Conservation (phyloP, 768 basidiomycete species). For the Phlegmacium glaucopus region DNA sequence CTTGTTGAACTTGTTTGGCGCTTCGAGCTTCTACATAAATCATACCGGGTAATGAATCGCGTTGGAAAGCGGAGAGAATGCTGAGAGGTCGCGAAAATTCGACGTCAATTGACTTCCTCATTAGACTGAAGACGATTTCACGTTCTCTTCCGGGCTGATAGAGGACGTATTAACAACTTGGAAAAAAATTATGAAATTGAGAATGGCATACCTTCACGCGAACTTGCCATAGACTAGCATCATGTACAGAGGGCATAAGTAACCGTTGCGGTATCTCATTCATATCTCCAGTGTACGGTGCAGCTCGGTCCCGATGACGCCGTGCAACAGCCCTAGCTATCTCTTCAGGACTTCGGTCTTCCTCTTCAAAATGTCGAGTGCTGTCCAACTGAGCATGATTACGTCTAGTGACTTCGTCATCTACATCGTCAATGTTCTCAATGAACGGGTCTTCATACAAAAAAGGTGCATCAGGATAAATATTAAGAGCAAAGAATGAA, state of each 20-base stretch:
- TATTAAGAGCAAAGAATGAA: not conserved
- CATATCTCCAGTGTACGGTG: slow-evolving; percentile 86
- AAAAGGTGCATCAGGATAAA: slow-evolving; percentile 7
- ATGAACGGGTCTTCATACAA: slow-evolving; percentile 61
- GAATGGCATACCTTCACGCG: slow-evolving; percentile 71
- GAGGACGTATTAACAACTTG: not conserved
- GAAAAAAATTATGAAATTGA: not conserved
- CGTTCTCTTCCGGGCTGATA: slow-evolving; percentile 84
- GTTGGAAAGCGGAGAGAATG: slow-evolving; percentile 94
- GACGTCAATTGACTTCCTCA: slow-evolving; percentile 86
- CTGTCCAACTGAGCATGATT: slow-evolving; percentile 68
- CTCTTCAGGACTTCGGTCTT: slow-evolving; percentile 78
- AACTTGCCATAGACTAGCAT: slow-evolving; percentile 95
- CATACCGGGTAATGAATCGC: slow-evolving; percentile 93
- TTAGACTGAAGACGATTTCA: slow-evolving; percentile 90
- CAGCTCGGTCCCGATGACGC: slow-evolving; percentile 65
- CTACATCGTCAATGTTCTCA: slow-evolving; percentile 62
- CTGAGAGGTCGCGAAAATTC: slow-evolving; percentile 77
- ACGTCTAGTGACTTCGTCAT: slow-evolving; percentile 54
- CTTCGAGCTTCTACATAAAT: slow-evolving; percentile 95
- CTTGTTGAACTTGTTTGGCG: slow-evolving; percentile 79
- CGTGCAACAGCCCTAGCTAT: slow-evolving; percentile 81
- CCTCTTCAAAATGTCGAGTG: slow-evolving; percentile 59
- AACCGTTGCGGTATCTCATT: slow-evolving; percentile 90
- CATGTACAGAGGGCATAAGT: slow-evolving; percentile 95